phyloP scores from a whole-genome alignment of 2,329 filamentous ascomycete genomes.

The Cladophialophora carrionii region DNA sequence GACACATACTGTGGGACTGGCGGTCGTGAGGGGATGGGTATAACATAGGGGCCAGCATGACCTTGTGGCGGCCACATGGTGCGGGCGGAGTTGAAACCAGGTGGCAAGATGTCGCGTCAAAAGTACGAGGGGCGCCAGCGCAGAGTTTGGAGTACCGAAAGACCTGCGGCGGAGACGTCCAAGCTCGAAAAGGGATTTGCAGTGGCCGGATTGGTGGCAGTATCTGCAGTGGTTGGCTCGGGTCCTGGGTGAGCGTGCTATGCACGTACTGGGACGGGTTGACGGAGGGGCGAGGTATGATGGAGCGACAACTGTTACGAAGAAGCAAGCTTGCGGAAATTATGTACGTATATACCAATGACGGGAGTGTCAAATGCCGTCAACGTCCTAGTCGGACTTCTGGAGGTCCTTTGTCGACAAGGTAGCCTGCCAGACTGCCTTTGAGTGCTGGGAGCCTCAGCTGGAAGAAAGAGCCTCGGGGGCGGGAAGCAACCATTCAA shows the following conservation, averaged over 20 bases:
- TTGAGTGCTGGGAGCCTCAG: constrained; percentile 20
- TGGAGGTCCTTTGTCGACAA: constrained; percentile 27
- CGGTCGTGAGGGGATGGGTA: constrained; percentile 20
- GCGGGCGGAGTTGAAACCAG: constrained; percentile 7
- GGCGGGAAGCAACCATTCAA: constrained; percentile 21
- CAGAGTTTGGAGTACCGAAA: constrained; percentile 10
- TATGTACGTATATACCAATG: constrained; percentile 34
- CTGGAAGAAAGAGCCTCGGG: constrained; percentile 16
- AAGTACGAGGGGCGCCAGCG: constrained; percentile 31
- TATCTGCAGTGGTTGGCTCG: constrained; percentile 16
- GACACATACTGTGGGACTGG: constrained; percentile 24
- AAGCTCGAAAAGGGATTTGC: constrained; percentile 27
- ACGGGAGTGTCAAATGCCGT: constrained; percentile 11
- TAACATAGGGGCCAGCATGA: constrained; percentile 15
- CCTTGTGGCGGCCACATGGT: constrained; percentile 29
- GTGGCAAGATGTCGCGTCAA: constrained; percentile 29
- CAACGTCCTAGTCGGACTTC: constrained; percentile 26
- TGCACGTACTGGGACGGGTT: constrained; percentile 24
- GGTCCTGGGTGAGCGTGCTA: constrained; percentile 21
- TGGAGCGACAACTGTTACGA: constrained; percentile 32
- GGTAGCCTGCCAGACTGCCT: constrained; percentile 23
- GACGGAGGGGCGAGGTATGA: constrained; percentile 10
- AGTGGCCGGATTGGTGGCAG: constrained; percentile 19
- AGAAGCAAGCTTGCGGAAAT: constrained; percentile 25
- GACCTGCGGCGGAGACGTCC: constrained; percentile 18